These are phyloP conservation scores for Mycena sanguinolenta DNA, from an alignment of 768 basidiomycete genomes.

Conservation along the genomic window DNA sequence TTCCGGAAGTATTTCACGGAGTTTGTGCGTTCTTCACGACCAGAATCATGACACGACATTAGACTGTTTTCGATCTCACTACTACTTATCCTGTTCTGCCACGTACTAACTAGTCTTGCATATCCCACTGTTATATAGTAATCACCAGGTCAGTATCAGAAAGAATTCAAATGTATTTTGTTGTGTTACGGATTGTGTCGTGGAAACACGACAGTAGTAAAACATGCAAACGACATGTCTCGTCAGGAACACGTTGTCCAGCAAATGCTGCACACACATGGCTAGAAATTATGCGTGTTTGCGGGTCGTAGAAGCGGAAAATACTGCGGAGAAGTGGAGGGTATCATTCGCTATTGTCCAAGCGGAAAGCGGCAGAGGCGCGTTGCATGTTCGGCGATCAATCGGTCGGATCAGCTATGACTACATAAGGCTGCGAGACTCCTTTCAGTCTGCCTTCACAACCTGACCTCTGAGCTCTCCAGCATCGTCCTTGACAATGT, in stretches of 20 bases:
- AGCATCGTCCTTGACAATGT: slow-evolving; percentile 55
- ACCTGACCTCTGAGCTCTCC: background rate
- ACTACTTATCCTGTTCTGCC: background rate
- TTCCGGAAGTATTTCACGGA: slow-evolving; percentile 93
- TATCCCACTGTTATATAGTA: slow-evolving; percentile 22
- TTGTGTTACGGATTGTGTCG: too few species aligned
- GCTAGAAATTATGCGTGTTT: background rate
- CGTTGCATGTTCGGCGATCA: slow-evolving; percentile 41
- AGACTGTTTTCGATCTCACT: slow-evolving; percentile 25
- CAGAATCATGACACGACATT: slow-evolving; percentile 71
- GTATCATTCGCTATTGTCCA: too few species aligned
- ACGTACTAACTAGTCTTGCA: slow-evolving; percentile 20
- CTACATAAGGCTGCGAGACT: background rate
- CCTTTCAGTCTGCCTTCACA: slow-evolving; percentile 6
- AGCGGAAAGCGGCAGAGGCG: too few species aligned
- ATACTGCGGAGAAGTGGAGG: slow-evolving; percentile 58
- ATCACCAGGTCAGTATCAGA: background rate
- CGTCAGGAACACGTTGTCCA: slow-evolving; percentile 10
- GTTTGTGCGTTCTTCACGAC: slow-evolving; percentile 80
- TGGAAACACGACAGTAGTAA: slow-evolving; percentile 59
- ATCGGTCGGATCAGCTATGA: background rate
- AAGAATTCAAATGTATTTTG: too few species aligned
- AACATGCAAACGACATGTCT: slow-evolving; percentile 52
- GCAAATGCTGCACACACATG: background rate
- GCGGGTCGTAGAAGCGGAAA: slow-evolving; percentile 23